Conservation (phyloP, 352 stramenopile species). For the Saprolegnia diclina region DNA sequence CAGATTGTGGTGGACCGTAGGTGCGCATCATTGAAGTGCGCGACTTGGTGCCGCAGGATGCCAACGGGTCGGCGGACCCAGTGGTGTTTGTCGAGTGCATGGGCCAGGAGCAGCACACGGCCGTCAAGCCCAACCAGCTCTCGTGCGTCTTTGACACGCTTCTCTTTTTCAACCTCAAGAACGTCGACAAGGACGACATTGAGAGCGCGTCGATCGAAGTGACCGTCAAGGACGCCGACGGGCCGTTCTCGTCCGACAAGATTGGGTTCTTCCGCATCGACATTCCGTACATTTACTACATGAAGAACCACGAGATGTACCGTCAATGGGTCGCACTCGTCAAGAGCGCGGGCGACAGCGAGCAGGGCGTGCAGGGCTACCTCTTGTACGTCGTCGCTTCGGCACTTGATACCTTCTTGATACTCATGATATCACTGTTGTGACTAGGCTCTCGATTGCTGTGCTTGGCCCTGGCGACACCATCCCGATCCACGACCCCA, state of each 20-base stretch:
- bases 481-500: constrained; percentile 55
- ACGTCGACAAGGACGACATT: constrained; percentile 67
- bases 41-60: constrained; percentile 84
- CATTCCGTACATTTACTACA: constrained; percentile 79
- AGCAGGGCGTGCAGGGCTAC: constrained; percentile 90
- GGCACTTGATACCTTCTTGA: too few relatives aligned
- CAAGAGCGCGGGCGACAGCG: constrained; percentile 72
- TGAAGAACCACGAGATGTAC: constrained; percentile 81
- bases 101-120: constrained; percentile 68
- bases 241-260: constrained; percentile 41
- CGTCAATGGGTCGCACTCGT: constrained; percentile 88
- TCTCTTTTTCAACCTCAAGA: constrained; percentile 84
- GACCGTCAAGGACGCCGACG: constrained; percentile 78
- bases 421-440: constrained; percentile 12
- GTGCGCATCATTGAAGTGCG: constrained; percentile 86
- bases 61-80: constrained; percentile 82
- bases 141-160: constrained; percentile 88
- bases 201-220: constrained; percentile 74
- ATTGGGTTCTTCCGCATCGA: constrained; percentile 85
- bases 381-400: constrained; percentile 51
- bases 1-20: not conserved
- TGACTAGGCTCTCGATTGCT: constrained; percentile 66
- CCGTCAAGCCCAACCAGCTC: constrained; percentile 76
- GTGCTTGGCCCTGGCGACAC: constrained; percentile 83
- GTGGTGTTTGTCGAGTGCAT: constrained; percentile 83